phyloP scores from a whole-genome alignment of 306 rosid species.

The Begonia masoniana region DNA sequence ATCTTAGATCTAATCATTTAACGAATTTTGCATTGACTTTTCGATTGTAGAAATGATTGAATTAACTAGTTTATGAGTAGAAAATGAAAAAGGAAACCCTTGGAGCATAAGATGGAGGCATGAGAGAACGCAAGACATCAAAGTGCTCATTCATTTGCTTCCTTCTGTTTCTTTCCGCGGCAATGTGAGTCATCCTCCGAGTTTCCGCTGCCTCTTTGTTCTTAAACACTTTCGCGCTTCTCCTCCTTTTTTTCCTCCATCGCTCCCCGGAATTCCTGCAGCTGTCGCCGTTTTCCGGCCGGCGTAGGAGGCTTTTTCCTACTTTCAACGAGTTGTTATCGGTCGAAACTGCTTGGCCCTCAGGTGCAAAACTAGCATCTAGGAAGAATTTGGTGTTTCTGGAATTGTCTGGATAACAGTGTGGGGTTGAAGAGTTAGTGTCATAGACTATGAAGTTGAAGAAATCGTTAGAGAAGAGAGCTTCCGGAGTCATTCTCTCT shows the following conservation, averaged over 20 bases:
- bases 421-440: constrained; percentile 59
- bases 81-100: constrained; percentile 37
- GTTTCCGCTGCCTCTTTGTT: constrained; percentile 87
- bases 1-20: background rate
- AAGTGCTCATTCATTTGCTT: constrained; percentile 92
- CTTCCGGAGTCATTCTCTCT: constrained; percentile 47
- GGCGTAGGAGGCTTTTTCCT: background rate
- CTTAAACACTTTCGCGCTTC: constrained; percentile 63
- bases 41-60: background rate
- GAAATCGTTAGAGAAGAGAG: constrained; percentile 47
- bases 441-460: constrained; percentile 70
- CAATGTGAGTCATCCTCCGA: constrained; percentile 91
- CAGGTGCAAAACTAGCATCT: constrained; percentile 13
- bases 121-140: constrained; percentile 68
- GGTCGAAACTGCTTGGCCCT: constrained; percentile 9
- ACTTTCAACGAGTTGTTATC: background rate
- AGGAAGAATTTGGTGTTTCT: background rate
- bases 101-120: constrained; percentile 80
- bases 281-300: constrained; percentile 14
- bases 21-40: background rate
- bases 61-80: background rate
- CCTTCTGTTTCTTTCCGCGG: constrained; percentile 79
- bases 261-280: background rate
- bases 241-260: too few relatives aligned
- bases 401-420: constrained; percentile 18